Percentiles rank a stretch among this genome's conserved stretches.
phyloP scores from a whole-genome alignment of 805 yeast genomes.

The Debaryomyces tyrocola region DNA sequence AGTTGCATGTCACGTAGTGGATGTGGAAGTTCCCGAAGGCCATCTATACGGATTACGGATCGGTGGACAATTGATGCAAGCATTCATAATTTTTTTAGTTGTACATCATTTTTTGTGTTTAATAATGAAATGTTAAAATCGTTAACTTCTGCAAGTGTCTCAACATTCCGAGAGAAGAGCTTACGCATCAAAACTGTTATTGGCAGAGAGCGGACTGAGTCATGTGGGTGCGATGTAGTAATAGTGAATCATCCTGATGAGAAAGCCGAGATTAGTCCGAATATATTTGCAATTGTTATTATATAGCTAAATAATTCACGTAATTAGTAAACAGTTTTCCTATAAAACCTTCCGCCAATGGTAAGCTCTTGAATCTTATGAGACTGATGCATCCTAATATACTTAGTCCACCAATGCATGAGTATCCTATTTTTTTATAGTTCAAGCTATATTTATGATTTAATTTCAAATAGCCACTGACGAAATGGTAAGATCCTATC shows the following conservation, averaged over 20 bases:
- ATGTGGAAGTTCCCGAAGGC: not conserved
- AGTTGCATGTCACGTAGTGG: not conserved
- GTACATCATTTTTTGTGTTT: no score
- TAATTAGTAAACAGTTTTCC: conserved; percentile 30
- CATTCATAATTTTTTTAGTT: no score
- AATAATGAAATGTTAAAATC: no score
- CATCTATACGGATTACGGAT: no score
- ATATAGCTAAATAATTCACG: conserved; percentile 9
- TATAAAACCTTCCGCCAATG: conserved; percentile 23
- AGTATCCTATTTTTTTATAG: conserved; percentile 47
- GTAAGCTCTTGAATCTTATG: conserved; percentile 18
- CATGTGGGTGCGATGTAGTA: no score
- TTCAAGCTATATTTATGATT: conserved; percentile 36
- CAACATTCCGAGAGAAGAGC: no score
- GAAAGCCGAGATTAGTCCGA: no score
- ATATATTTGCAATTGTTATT: not conserved
- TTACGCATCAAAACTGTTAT: no score
- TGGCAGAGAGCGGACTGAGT: no score
- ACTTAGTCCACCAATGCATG: conserved; percentile 35
- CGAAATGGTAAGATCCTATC: conserved; percentile 50
- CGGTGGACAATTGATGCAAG: no score
- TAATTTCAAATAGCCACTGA: conserved; percentile 54
- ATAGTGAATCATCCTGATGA: no score
- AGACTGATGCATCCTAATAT: conserved; percentile 39
- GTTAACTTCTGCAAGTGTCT: no score